Percentiles rank a stretch among this genome's conserved stretches.
Conservation (phyloP, 768 basidiomycete species). For the Trametes cubensis region DNA sequence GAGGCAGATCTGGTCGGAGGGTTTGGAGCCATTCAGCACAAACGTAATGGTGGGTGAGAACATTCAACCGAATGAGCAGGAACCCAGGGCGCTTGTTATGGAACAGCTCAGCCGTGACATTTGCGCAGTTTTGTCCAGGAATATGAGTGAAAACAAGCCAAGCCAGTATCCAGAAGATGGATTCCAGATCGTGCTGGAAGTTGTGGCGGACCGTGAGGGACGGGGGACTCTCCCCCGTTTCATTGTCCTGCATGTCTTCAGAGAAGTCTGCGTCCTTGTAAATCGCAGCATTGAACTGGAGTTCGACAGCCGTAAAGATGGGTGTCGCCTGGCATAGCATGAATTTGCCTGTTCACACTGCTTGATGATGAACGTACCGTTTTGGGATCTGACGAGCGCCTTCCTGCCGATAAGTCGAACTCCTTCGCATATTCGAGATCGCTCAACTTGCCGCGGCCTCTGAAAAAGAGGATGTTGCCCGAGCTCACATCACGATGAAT, state of each 20-base stretch:
- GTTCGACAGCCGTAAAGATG: slow-evolving; percentile 3
- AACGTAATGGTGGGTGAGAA: background rate
- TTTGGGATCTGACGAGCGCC: slow-evolving; percentile 4
- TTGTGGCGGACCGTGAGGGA: background rate
- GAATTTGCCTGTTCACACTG: background rate
- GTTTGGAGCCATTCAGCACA: background rate
- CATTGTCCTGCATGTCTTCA: background rate
- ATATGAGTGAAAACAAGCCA: slow-evolving; percentile 9
- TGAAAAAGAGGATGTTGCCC: slow-evolving; percentile 2
- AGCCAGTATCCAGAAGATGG: slow-evolving; percentile 9
- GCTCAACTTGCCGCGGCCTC: background rate
- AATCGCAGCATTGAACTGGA: background rate
- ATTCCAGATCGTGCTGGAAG: slow-evolving; percentile 9
- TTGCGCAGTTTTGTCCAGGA: background rate
- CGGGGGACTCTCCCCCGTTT: background rate
- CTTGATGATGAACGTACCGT: background rate
- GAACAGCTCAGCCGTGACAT: background rate
- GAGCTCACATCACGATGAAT: slow-evolving; percentile 8
- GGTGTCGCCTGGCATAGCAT: background rate
- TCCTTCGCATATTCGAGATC: slow-evolving; percentile 1
- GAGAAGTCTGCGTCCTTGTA: background rate
- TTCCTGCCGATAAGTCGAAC: background rate
- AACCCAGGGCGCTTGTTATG: background rate
- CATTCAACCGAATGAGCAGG: background rate
- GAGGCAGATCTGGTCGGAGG: slow-evolving; percentile 1